A percentile compares a stretch with the other conserved stretches of the same genome.
Evolutionary conservation across 352 stramenopile genomes (phyloP).

Genomic region (Phytopythium boreale): DNA sequence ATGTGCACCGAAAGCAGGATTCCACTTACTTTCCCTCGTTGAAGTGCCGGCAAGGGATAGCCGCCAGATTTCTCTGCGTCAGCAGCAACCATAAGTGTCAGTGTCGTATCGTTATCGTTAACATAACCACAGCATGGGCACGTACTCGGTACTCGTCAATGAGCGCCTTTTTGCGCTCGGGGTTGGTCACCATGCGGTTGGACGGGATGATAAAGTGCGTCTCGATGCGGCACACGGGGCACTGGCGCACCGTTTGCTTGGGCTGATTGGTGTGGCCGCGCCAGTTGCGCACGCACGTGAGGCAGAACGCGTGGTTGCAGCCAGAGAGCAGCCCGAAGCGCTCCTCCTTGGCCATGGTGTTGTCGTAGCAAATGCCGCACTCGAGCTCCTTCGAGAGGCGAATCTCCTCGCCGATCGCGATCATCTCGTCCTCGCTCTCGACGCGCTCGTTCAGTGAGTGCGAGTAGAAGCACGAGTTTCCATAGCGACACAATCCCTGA

Average conservation of each 20-base stretch:
- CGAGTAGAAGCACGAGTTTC: slow-evolving; percentile 78
- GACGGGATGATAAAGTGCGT: slow-evolving; percentile 85
- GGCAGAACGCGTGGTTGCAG: slow-evolving; percentile 81
- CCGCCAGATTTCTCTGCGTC: slow-evolving; percentile 56
- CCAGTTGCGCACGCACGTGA: slow-evolving; percentile 83
- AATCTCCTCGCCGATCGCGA: slow-evolving; percentile 59
- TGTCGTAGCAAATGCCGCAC: slow-evolving; percentile 87
- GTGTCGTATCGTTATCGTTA: background rate
- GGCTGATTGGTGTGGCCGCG: slow-evolving; percentile 53
- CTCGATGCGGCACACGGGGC: slow-evolving; percentile 70
- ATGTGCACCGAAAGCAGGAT: background rate
- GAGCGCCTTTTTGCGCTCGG: slow-evolving; percentile 61
- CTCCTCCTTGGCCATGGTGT: slow-evolving; percentile 66
- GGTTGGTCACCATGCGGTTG: slow-evolving; percentile 70
- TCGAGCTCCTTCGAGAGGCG: slow-evolving; percentile 63
- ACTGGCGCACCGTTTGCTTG: slow-evolving; percentile 79
- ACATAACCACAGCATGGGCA: background rate
- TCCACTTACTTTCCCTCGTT: slow-evolving; percentile 61
- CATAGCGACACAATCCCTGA: slow-evolving; percentile 77
- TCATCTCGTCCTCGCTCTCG: slow-evolving; percentile 46
- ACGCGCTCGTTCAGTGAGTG: slow-evolving; percentile 49
- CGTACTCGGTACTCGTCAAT: slow-evolving; percentile 65
- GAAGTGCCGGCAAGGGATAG: slow-evolving; percentile 83
- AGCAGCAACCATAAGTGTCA: slow-evolving; percentile 5
- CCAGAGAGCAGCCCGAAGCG: slow-evolving; percentile 81